A percentile compares a stretch with the other conserved stretches of the same genome.
Evolutionary conservation across 2,329 filamentous ascomycete species (phyloP).

Genomic region (Corynespora cassiicola): DNA sequence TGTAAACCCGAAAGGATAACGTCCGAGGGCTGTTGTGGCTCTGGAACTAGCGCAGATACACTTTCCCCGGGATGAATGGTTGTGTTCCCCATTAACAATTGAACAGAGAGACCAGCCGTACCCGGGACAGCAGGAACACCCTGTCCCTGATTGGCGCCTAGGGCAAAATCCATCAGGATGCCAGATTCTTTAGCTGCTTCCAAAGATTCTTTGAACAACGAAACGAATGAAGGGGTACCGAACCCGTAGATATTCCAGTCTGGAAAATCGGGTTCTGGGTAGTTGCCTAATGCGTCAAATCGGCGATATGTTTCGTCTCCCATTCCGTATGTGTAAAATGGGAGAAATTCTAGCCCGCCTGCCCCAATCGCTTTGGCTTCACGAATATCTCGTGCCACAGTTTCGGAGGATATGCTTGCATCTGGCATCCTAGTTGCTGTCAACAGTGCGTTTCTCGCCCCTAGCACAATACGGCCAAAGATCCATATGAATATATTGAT

Average conservation of each 20-base stretch:
- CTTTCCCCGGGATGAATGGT: conserved; percentile 9
- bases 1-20: conserved; percentile 2
- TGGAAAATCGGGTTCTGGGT: conserved; percentile 12
- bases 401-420: conserved; percentile 16
- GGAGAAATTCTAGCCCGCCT: conserved; percentile 26
- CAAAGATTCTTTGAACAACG: conserved; percentile 32
- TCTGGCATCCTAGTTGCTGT: conserved; percentile 22
- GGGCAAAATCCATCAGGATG: conserved; percentile 53
- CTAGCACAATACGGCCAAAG: too few relatives aligned
- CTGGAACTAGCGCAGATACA: conserved; percentile 16
- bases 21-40: conserved; percentile 8
- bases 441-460: not conserved
- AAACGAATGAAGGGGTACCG: conserved; percentile 44
- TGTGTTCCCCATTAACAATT: conserved; percentile 19
- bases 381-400: conserved; percentile 16
- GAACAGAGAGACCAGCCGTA: conserved; percentile 17
- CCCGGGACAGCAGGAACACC: conserved; percentile 49
- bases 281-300: conserved; percentile 1
- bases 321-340: conserved; percentile 27
- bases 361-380: conserved; percentile 12
- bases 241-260: conserved; percentile 51
- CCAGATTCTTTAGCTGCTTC: conserved; percentile 44
- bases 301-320: not conserved
- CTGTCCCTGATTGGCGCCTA: conserved; percentile 57
- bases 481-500: not conserved